Conservation (phyloP, 495 filamentous ascomycete genomes). For the Lasiosphaeria ovina region DNA sequence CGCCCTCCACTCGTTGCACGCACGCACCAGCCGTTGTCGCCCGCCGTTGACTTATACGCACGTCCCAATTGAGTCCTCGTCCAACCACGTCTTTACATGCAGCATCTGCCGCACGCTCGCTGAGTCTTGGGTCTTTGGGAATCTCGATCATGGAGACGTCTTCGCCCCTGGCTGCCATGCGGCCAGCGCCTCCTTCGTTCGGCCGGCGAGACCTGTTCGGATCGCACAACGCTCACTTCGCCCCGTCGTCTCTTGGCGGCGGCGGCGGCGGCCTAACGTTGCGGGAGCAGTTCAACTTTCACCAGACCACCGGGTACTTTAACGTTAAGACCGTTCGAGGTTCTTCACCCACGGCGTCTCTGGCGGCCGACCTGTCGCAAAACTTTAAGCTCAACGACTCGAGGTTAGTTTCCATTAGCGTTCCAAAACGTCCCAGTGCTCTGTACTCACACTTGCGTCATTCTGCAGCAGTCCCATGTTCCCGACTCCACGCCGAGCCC, state of each 20-base stretch:
- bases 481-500: constrained; percentile 85
- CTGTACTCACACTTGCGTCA: constrained; percentile 24
- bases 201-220: constrained; percentile 42
- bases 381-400: constrained; percentile 90
- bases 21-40: not conserved
- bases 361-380: constrained; percentile 91
- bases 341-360: constrained; percentile 84
- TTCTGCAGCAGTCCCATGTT: constrained; percentile 71
- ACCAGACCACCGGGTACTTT: constrained; percentile 60
- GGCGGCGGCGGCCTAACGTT: constrained; percentile 60
- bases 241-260: constrained; percentile 57
- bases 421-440: not conserved
- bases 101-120: not conserved
- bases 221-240: constrained; percentile 48
- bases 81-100: not conserved
- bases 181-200: constrained; percentile 64
- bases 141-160: constrained; percentile 74
- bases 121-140: not conserved
- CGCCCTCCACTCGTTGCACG: not conserved
- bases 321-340: constrained; percentile 68
- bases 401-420: constrained; percentile 57
- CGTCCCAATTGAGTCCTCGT: not conserved
- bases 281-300: constrained; percentile 56
- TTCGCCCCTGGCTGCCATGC: constrained; percentile 92
- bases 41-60: not conserved